phyloP scores from a whole-genome alignment of 768 basidiomycete species.

The Lactarius akahatsu region DNA sequence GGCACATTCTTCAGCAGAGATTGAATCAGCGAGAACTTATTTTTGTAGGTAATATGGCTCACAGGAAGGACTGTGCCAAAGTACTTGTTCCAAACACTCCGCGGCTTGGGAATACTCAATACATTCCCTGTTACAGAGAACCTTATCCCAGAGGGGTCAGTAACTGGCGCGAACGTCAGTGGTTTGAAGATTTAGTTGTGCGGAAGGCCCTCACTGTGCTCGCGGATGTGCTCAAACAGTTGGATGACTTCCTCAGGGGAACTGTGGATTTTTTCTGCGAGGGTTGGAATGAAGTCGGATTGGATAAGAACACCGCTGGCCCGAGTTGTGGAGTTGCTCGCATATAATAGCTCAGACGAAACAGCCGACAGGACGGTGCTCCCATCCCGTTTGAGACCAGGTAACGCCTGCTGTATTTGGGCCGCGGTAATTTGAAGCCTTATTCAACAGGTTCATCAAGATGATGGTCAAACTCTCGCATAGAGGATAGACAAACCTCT shows the following conservation, averaged over 20 bases:
- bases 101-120: constrained; percentile 63
- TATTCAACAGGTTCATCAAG: constrained; percentile 6
- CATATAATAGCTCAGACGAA: constrained; percentile 63
- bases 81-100: constrained; percentile 69
- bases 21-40: constrained; percentile 2
- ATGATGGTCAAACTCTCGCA: background rate
- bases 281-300: constrained; percentile 74
- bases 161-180: constrained; percentile 51
- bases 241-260: constrained; percentile 68
- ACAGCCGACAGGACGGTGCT: constrained; percentile 73
- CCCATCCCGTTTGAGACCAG: constrained; percentile 89
- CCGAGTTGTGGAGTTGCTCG: constrained; percentile 66
- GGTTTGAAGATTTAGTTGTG: background rate
- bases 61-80: constrained; percentile 65
- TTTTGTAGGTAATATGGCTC: constrained; percentile 28
- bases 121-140: constrained; percentile 92
- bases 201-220: constrained; percentile 50
- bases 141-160: constrained; percentile 76
- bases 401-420: constrained; percentile 86
- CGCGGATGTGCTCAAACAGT: constrained; percentile 73
- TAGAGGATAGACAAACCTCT: constrained; percentile 50
- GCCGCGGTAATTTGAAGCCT: constrained; percentile 84
- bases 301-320: constrained; percentile 68
- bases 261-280: constrained; percentile 69
- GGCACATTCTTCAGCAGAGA: constrained; percentile 44